Evolutionary conservation across 208 protist species (phyloP), one percentile per base, ranked within the genome.

Genomic region (Acanthamoeba castellanii): DNA sequence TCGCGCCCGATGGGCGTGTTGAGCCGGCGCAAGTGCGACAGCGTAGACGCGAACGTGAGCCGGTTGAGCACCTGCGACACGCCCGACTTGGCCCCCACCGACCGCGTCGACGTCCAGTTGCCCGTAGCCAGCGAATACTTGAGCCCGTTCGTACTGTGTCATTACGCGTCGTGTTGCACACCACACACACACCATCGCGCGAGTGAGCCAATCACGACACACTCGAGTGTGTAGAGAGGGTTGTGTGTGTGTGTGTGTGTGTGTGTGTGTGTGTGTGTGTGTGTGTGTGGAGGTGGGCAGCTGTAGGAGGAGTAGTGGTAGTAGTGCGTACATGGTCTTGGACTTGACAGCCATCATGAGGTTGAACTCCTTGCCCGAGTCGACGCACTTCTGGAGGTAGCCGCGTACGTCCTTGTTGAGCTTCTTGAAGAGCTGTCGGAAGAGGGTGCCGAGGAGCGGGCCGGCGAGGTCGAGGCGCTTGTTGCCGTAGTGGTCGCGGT

Each of bases 1-100:
- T 98, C 97, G 88, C 97, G 93, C 6, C 96, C 99, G 61, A 99
- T 98, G n/a, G 99, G 99, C 64, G 99, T 99, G 95, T 99, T 99
- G 45, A 99, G 97, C 82, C 99, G 98, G 32, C 99, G 98, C 42
- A 99, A 95, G 96, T 99, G 99, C 87, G 99, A 99, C 18, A 99
- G 96, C 55, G 99, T 99, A 3, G 99, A 99, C 7, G 98, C 98
- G 95, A 98, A 99, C 7, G 99, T 99, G 8, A 99, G 96, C 52
- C 99, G 97, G 90, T 99, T 99, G 27, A 99, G 97, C 95, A 99
- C 98, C 78, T 98, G 97, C 34, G 96, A 91, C 7, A 97, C 96
- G 76, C 96, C 96, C n/a, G 95, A 50, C 82, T 95, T 95, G 32
- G 85, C 76, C 11, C 59, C 57, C 32, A 81, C 59, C 9, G 52